Evolutionary conservation across 768 basidiomycete species (phyloP), one percentile per base, ranked within the genome.

Genomic region (Boletus speciosus): DNA sequence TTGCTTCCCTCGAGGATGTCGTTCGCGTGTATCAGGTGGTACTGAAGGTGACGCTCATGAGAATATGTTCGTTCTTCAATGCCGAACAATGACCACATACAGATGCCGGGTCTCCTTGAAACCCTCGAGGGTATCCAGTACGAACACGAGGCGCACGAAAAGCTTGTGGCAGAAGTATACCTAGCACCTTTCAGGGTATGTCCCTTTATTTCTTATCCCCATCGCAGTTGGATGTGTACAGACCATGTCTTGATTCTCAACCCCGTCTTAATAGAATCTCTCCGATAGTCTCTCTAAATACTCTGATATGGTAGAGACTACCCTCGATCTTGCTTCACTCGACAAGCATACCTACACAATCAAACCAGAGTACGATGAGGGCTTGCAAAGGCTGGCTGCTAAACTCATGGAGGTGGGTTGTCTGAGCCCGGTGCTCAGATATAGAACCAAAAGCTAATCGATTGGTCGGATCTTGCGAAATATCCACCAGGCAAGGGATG

Each of bases 1-100:
- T 83, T 5, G 94, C 94, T 0, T 84, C 84, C 0, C 80, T 99
- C 6, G 94, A 98, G 63, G 95, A 99, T 62, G 93, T 98, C 7
- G 93, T 98, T 10, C 84, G 96, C 2, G 88, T 96, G 0, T 98
- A 98, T 67, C 96, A 99, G 68, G 93, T 95, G 1, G 84, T 94
- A 1, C 70, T 89, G 25, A 90, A 90, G 76, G 93, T 93, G 51
- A 44, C 8, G 21, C 19, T 27, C 34, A 29, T 4, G 2, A 29
- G 16, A 19, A 23, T 7, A 14, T 39, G 14, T 41, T 54, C 23
- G 15, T 40, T 29, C 49, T 38, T 46, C 42, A 6, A 16, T 29
- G 14, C 36, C 19, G 1, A 58, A 29, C n/a, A 36, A 42, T 50
- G 34, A 41, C 36, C 25, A 5, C n/a, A 11, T 34, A 52, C 47